Evolutionary conservation across 768 basidiomycete species (phyloP).

Genomic region (Tulasnella sp.): DNA sequence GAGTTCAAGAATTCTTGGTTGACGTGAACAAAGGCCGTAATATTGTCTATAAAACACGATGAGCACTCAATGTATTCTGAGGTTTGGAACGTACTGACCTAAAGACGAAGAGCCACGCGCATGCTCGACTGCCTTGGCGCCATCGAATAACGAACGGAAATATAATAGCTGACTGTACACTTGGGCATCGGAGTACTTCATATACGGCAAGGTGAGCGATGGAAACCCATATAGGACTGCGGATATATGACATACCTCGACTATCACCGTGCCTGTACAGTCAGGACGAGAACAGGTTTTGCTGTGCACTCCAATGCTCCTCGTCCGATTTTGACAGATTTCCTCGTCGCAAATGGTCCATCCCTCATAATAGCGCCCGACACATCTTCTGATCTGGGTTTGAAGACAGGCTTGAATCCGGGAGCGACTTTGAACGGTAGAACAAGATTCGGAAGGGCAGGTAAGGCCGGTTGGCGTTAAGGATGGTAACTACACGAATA

Average conservation of each 20-base stretch:
- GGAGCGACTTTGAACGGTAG: conserved; percentile 23
- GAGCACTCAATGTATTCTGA: neutral
- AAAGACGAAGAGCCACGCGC: neutral
- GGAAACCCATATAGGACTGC: too few relatives aligned
- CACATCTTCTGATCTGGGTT: conserved; percentile 63
- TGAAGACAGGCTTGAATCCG: conserved; percentile 65
- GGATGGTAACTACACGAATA: conserved; percentile 44
- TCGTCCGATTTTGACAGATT: conserved; percentile 72
- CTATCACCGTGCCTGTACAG: conserved; percentile 58
- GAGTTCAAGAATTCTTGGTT: neutral
- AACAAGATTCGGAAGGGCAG: conserved; percentile 36
- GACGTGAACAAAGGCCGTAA: neutral
- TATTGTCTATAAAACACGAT: neutral
- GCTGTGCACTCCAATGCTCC: conserved; percentile 91
- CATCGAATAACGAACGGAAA: conserved; percentile 68
- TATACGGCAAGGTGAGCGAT: neutral
- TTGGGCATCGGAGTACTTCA: conserved; percentile 69
- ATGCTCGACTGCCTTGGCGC: neutral
- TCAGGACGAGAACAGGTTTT: conserved; percentile 59
- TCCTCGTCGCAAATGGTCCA: conserved; percentile 83
- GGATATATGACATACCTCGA: conserved; percentile 46
- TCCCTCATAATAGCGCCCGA: conserved; percentile 76
- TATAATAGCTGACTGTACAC: conserved; percentile 88
- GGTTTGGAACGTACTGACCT: neutral
- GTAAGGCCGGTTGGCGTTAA: conserved; percentile 50